Evolutionary conservation across 2,329 filamentous ascomycete genomes (phyloP), one percentile per base, ranked within the genome.

Genomic region (Pseudogymnoascus sp.): DNA sequence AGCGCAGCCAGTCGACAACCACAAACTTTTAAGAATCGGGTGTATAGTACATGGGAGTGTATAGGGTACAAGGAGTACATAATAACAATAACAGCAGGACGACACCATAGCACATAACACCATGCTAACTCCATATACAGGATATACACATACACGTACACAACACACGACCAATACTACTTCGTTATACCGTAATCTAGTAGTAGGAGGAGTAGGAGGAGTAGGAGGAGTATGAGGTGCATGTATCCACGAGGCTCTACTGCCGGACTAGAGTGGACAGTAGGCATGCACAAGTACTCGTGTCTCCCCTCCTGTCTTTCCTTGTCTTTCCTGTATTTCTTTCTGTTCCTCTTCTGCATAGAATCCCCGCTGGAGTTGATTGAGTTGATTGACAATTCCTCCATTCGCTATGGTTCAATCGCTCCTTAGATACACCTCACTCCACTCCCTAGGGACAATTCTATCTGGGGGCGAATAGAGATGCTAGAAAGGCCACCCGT

Each of bases 401-500:
- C 5, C 4, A 18, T 12, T 55, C 33, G 25, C 25, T 33, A 55
- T 55, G 49, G 49, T 18, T 18, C 25, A 55, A 55, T 33, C n/a
- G 49, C 9, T 21, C 49, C 49, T 33, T 18, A 55, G 49, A 55
- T 25, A 55, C 18, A 35, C 3, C 28, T 31, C 33, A 35, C 33
- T 35, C 33, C 38, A 55, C n/a, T n/a, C 23, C 23, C n/a, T 18
- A 52, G 45, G 45, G 43, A 16, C 45, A 52, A 31, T 31, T 21
- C n/a, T 23, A 45, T 3, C 16, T 9, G 9, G 12, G 31, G 16
- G 58, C 33, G 35, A 40, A 60, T 40, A 40, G 38, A 60, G 35
- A 38, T 25, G 35, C 23, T 18, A 38, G 33, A 25, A 55, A 23
- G 7, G 35, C 33, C 45, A 63, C 65, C 64, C 62, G 64, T 25